Evolutionary conservation across 2,329 filamentous ascomycete species (phyloP), one percentile per base, ranked within the genome.

Genomic region (Chrysoporthe austroafricana): DNA sequence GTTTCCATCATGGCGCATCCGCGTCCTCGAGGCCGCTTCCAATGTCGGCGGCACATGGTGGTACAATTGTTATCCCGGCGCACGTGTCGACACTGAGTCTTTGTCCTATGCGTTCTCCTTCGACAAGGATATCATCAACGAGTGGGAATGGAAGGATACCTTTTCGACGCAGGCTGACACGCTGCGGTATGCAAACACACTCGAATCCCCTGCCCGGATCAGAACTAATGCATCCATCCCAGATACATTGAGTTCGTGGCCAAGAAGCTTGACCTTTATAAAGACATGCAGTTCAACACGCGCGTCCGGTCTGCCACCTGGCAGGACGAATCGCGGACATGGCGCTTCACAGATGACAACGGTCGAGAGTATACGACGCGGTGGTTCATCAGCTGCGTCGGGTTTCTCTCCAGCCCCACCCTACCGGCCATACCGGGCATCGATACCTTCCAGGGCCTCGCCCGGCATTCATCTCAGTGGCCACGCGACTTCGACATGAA

Each of bases 81-180:
- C 81, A 14, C 76, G 81, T 50, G 80, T 82, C 62, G 82, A 84
- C 65, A 81, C 80, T 0, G 80, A 84, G 71, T 79, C 78, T 1
- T 77, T 80, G n/a, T 79, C 80, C 0, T 85, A 85, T 70, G 72
- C 76, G 64, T 80, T 82, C 62, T 78, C 78, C 13, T 80, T 82
- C 69, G 76, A 76, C 16, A 75, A 81, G 70, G 79, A 79, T 32
- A 69, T 81, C 5, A 73, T 82, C n/a, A 76, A 80, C 46, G 80
- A 81, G 64, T 83, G 81, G 77, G 71, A 77, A 64, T 82, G 79
- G 77, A 76, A 72, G 6, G 76, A 78, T 64, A 72, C 75, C 39
- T 78, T 77, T 61, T 73, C 76, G 1, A 71, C 74, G 2, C 76
- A 77, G 63, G 32, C 67, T 2, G 81, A 83, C 64, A 78, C 78